Evolutionary conservation across 148 eudicot genomes (phyloP).

Genomic region (Persicaria tinctoria): DNA sequence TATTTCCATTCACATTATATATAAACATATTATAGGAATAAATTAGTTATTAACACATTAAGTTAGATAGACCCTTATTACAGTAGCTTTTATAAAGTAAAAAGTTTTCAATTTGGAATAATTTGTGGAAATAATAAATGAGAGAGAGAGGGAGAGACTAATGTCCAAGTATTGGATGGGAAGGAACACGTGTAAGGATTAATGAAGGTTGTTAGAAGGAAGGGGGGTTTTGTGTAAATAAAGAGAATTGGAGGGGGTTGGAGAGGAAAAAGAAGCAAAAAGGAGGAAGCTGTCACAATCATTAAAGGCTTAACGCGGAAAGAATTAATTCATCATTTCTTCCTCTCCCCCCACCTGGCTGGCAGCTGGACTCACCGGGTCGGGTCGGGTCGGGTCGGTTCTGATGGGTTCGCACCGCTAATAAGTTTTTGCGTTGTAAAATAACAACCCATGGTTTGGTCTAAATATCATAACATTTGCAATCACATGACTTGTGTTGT

Average conservation of each 20-base stretch:
- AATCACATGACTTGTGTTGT: too few species aligned
- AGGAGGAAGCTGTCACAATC: conserved; percentile 8
- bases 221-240: not conserved
- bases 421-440: too few species aligned
- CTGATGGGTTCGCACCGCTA: not conserved
- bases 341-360: not conserved
- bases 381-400: not conserved
- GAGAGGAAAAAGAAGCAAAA: not conserved
- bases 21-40: too few species aligned
- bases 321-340: conserved; percentile 1
- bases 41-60: too few species aligned
- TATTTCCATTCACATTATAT: too few species aligned
- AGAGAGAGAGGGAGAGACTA: too few species aligned
- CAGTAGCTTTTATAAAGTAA: too few species aligned
- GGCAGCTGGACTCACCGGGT: not conserved
- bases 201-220: not conserved
- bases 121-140: too few species aligned
- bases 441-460: too few species aligned
- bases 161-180: not conserved
- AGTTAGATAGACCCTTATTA: too few species aligned
- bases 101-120: too few species aligned
- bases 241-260: not conserved
- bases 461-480: too few species aligned
- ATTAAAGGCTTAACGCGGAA: conserved; percentile 13
- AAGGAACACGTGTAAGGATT: not conserved